phyloP scores from a whole-genome alignment of 2,329 filamentous ascomycete genomes.

The Nectriaceae sp. region DNA sequence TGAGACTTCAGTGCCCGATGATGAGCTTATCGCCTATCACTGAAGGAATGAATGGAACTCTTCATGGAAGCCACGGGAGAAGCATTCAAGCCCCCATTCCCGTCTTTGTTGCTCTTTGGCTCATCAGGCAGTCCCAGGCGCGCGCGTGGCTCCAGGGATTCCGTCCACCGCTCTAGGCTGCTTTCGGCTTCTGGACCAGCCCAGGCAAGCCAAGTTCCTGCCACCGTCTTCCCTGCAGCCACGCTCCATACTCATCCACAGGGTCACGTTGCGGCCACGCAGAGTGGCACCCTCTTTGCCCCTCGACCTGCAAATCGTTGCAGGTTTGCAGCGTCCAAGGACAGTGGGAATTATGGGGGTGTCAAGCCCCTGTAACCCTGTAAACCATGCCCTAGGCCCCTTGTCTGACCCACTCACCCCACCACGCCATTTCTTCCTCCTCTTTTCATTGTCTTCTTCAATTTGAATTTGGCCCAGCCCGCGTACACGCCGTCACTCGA shows the following conservation, averaged over 20 bases:
- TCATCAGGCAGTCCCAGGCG: slow-evolving; percentile 23
- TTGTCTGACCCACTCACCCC: not conserved
- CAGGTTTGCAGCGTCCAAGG: too few species aligned
- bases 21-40: too few species aligned
- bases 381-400: not conserved
- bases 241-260: slow-evolving; percentile 28
- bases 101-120: not conserved
- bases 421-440: slow-evolving; percentile 2
- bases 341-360: not conserved
- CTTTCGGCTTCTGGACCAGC: slow-evolving; percentile 21
- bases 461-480: not conserved
- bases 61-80: not conserved
- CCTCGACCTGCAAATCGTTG: too few species aligned
- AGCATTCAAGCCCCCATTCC: not conserved
- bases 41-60: too few species aligned
- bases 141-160: slow-evolving; percentile 43
- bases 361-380: not conserved
- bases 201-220: not conserved
- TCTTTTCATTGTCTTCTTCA: slow-evolving; percentile 3
- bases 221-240: slow-evolving; percentile 24
- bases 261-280: slow-evolving; percentile 35
- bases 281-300: slow-evolving; percentile 22
- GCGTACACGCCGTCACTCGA: not conserved
- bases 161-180: slow-evolving; percentile 23
- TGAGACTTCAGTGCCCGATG: not conserved